phyloP scores from a whole-genome alignment of 257 asterid genomes.

The Solanum peruvianum region DNA sequence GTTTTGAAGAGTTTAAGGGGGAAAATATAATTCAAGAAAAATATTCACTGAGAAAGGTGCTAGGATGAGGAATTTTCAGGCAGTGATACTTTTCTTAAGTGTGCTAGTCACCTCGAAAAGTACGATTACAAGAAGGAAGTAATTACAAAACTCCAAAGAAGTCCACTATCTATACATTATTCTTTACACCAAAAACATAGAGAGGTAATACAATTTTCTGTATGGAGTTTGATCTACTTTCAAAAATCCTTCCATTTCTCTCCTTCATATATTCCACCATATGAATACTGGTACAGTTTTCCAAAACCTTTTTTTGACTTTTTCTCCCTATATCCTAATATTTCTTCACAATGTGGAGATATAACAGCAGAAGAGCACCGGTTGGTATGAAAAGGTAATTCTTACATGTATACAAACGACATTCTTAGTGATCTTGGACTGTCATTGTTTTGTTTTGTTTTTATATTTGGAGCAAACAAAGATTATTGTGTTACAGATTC shows the following conservation, averaged over 20 bases:
- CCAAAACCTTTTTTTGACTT: not conserved
- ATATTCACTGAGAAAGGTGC: not conserved
- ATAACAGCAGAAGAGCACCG: not conserved
- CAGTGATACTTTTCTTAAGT: not conserved
- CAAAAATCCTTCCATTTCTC: not conserved
- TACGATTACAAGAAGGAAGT: not conserved
- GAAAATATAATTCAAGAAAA: not conserved
- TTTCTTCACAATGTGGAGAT: not conserved
- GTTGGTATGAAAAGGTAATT: not conserved
- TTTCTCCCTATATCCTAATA: not conserved
- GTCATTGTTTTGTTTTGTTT: not conserved
- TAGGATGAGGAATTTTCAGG: not conserved
- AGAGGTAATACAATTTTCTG: not conserved
- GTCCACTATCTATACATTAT: not conserved
- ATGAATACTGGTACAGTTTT: not conserved
- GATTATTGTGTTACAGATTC: not conserved
- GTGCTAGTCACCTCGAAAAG: not conserved
- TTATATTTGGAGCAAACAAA: not conserved
- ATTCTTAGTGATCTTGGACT: not conserved
- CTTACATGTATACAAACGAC: not conserved
- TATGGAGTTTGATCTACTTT: not conserved
- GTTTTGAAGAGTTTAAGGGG: not conserved
- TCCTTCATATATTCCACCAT: not conserved
- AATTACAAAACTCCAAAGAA: not conserved
- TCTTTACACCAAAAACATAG: not conserved